These are phyloP conservation scores for Fistulinella cinereoalba DNA, from an alignment of 1,284 basidiomycete genomes.

Conservation along the genomic window DNA sequence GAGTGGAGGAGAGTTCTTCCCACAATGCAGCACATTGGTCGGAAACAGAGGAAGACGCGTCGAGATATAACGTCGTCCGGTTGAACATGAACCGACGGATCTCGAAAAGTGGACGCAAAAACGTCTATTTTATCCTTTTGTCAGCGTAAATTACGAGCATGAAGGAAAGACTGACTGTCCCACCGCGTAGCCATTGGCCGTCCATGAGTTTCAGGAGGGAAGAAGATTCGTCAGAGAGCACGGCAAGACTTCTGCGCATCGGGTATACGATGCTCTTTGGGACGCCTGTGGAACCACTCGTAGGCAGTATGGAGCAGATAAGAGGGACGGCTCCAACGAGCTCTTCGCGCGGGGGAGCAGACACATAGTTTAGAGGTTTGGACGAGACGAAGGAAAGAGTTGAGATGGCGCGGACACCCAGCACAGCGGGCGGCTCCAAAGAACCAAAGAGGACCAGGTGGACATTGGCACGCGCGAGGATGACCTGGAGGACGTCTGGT, in stretches of 20 bases:
- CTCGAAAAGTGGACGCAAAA: conserved; percentile 31
- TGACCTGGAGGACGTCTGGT: conserved; percentile 18
- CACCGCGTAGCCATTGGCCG: conserved; percentile 32
- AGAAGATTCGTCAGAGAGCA: conserved; percentile 29
- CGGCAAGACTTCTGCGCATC: conserved; percentile 24
- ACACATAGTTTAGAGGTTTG: conserved; percentile 5
- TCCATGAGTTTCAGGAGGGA: conserved; percentile 21
- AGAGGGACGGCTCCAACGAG: conserved; percentile 13
- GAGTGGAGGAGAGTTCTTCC: conserved; percentile 25
- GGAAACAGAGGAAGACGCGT: conserved; percentile 23
- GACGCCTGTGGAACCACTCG: conserved; percentile 30
- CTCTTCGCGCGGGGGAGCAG: conserved; percentile 13
- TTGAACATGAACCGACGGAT: conserved; percentile 35
- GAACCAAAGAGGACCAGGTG: conserved; percentile 20
- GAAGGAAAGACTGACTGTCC: conserved; percentile 17
- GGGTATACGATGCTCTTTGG: conserved; percentile 34
- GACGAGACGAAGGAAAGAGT: conserved; percentile 16
- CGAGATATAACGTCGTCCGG: conserved; percentile 28
- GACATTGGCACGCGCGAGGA: conserved; percentile 20
- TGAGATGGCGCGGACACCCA: conserved; percentile 15
- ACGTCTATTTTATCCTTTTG: conserved; percentile 16
- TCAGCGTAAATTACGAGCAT: background rate
- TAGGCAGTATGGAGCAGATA: conserved; percentile 32
- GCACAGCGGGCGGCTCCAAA: conserved; percentile 7
- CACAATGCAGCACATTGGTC: conserved; percentile 26